Evolutionary conservation across 768 basidiomycete species (phyloP), one percentile per base, ranked within the genome.

Genomic region (Amanita fuliginea): DNA sequence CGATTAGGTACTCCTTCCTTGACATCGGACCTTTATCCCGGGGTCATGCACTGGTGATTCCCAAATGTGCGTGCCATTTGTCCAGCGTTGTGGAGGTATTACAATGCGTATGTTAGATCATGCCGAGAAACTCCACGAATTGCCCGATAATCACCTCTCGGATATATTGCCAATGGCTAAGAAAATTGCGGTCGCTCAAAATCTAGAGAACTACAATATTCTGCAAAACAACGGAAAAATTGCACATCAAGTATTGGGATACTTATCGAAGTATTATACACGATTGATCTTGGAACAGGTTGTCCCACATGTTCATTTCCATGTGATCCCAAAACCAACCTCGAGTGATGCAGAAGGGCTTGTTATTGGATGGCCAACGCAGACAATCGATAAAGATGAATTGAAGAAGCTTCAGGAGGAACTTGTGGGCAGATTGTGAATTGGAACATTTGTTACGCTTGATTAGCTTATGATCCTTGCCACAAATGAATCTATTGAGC

Each of bases 31-130:
- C 95, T 6, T 67, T 97, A 19, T 74, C 91, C n/a, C 81, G 77
- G 59, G 95, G 95, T 3, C 92, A 99, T 66, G 79, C 89, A 10
- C 76, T 98, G 32, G 71, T 98, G 47, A 89, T 99, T 54, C 95
- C 95, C 3, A 99, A 97, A 72, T 83, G 94, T 95, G 51, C 63
- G 64, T 52, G 5, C 19, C 41, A 10, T 13, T 41, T 6, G 16
- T 26, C 21, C 26, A 16, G 14, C 42, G n/a, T 10, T 45, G 44
- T 13, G 14, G 21, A 30, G 36, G 21, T 49, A 24, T 36, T 46
- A 19, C 19, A 28, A 41, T 35, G 42, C 24, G 22, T n/a, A n/a
- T 26, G 46, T 8, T 49, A 96, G 93, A 86, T 62, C 94, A 98
- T 59, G 77, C 81, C 4, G 80, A 74, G 57, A 94, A 94, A 65